Base-by-base conservation (phyloP, 225 moss, liverwort and hornwort species). In the Bryum argenteum region DNA sequence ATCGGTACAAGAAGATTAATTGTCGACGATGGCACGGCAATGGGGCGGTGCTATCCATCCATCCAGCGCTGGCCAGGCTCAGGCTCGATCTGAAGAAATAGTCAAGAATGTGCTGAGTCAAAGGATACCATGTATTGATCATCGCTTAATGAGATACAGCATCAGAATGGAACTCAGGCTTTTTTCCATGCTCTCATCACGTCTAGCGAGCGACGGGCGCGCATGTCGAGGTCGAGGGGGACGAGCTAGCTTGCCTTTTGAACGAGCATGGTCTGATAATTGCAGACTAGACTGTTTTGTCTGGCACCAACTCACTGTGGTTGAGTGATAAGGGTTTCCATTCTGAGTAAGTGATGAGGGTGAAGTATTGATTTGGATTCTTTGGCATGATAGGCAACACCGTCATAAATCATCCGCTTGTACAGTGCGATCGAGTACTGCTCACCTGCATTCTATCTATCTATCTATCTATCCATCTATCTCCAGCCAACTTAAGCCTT, bases 311-410 rank as follows among this genome's bases (percentile, higher is more conserved):
- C n/a, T n/a, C n/a, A n/a, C 71, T 65, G 54, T 38, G 42, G 1
- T 23, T 2, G 47, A 16, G n/a, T 19, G 44, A 55, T 38, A 0
- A 23, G 64, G 41, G 61, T 75, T 75, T 71, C 75, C 48, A 66
- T 66, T 75, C 55, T 47, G 54, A 75, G 80, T 54, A 80, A 75
- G 65, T 26, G 39, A n/a, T 51, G 63, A 63, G 28, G 24, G 23
- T 18, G 51, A 60, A 42, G 41, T 56, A 38, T 12, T 41, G 44
- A 33, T 33, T 33, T 33, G 33, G 33, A 4, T 33, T 33, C 33
- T 5, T 33, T 33, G 33, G 33, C 33, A 33, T 33, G 33, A 33
- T 33, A 33, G 33, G 33, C 33, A 33, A 33, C 33, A 33, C 3
- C 28, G 5, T 5, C 5, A 28, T 33, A 3, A 5, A 33, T 33